Base-by-base conservation (phyloP, 2,329 filamentous ascomycete species). In the Rhynchosporium agropyri region DNA sequence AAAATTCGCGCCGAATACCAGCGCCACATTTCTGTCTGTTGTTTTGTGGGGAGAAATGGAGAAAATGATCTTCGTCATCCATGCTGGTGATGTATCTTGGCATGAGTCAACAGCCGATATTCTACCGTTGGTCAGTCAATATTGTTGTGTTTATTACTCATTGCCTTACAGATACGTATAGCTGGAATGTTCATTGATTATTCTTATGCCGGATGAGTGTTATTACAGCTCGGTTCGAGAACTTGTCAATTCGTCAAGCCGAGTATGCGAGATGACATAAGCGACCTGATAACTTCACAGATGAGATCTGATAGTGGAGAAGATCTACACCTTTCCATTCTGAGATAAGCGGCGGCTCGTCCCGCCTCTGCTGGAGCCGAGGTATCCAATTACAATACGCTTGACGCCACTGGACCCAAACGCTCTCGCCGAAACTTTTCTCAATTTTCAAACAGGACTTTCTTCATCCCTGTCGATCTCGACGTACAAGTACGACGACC, bases 271-370 rank as follows among this genome's bases (percentile, higher is more conserved):
- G 7, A 2, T 42, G 51, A 42, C 12, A 12, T 40, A 40, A 40
- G 51, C 33, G 51, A 54, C 8, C 3, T 8, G 13, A 20, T n/a
- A 54, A 4, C 40, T 54, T n/a, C 10, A 26, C 31, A 54, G 38
- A 28, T 4, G 33, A 40, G 10, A 28, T 6, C 15, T 26, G 20
- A 20, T 54, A 3, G 38, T 20, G 26, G 40, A 54, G 36, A 54
- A 13, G 51, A 54, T 20, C 36, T 9, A 29, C n/a, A 38, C 31
- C n/a, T 40, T 38, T 5, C 56, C 8, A 3, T 42, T n/a, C 42
- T 2, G 2, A 40, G 56, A n/a, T 45, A 49, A 58, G 56, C 56
- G 56, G 56, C 56, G 56, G 56, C 56, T 58, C 43, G 29, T 58
- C 45, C 56, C 56, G 56, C 13, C 29, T 40, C 26, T 28, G 43